These are phyloP conservation scores for Hericium erinaceus DNA, from an alignment of 768 basidiomycete species.

Conservation along the genomic window DNA sequence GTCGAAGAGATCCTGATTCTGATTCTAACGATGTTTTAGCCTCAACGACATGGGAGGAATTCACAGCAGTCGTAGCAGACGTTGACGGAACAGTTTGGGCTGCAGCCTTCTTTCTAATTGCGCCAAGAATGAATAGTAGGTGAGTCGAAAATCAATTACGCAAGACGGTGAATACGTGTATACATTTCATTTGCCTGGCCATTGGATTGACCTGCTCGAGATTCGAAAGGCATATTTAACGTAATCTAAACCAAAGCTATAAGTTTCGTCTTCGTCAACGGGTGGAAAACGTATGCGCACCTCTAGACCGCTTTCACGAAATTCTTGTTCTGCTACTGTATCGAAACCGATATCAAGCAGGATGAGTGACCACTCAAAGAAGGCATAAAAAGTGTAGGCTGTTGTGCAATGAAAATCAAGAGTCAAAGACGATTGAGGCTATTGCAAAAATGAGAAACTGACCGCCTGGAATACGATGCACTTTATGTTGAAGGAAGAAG, in stretches of 20 bases:
- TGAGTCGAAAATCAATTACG: conserved; percentile 16
- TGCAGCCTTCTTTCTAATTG: neutral
- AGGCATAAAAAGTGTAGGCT: conserved; percentile 83
- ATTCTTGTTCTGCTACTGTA: conserved; percentile 53
- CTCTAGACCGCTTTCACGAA: conserved; percentile 43
- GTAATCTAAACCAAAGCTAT: conserved; percentile 15
- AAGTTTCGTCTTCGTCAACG: neutral
- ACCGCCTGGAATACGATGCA: conserved; percentile 73
- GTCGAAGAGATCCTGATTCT: neutral
- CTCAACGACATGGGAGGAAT: neutral
- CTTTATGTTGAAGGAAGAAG: conserved; percentile 82
- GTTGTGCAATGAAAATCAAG: neutral
- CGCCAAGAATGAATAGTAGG: conserved; percentile 4
- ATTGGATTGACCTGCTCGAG: conserved; percentile 8
- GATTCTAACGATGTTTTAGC: neutral
- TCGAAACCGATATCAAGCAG: conserved; percentile 66
- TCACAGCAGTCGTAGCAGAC: neutral
- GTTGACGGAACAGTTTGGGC: neutral
- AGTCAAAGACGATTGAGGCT: neutral
- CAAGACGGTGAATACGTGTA: conserved; percentile 33
- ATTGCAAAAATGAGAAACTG: conserved; percentile 10
- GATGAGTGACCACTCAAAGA: conserved; percentile 85
- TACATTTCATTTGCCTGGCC: conserved; percentile 31
- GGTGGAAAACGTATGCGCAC: conserved; percentile 20
- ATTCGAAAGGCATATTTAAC: conserved; percentile 21